Conservation (phyloP, 106 monocot genomes). For the Acanthochlamys bracteata region DNA sequence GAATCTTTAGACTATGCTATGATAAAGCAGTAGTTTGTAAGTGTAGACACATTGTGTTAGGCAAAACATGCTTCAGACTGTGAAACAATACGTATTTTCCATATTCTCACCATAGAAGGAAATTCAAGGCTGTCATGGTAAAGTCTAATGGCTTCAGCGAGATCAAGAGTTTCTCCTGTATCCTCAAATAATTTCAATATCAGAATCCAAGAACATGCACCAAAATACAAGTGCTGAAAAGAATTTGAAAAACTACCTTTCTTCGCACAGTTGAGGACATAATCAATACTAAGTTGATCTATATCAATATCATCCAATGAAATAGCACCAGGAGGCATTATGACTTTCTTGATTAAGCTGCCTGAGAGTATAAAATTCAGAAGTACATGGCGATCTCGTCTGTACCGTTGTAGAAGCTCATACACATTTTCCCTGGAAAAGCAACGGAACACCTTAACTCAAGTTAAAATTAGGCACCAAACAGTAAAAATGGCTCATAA, state of each 20-base stretch:
- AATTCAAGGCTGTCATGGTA: conserved; percentile 92
- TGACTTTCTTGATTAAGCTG: conserved; percentile 91
- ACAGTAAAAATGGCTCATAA: too few species aligned
- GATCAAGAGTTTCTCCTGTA: conserved; percentile 84
- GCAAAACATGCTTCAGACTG: too few species aligned
- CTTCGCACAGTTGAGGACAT: conserved; percentile 87
- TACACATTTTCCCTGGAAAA: conserved; percentile 58
- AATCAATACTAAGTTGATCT: conserved; percentile 88
- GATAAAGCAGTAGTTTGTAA: too few species aligned
- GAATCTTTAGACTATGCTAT: too few species aligned
- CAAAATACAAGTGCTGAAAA: conserved; percentile 3
- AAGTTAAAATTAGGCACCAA: too few species aligned
- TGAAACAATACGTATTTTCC: too few species aligned
- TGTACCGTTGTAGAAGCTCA: conserved; percentile 77
- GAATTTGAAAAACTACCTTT: conserved; percentile 43
- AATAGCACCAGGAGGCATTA: conserved; percentile 85
- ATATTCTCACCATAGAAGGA: conserved; percentile 55
- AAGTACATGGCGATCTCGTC: conserved; percentile 76
- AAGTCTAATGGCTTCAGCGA: conserved; percentile 77
- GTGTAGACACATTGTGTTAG: too few species aligned
- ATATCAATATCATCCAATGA: conserved; percentile 82
- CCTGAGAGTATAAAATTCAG: conserved; percentile 85
- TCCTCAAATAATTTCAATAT: conserved; percentile 3
- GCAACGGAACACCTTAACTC: too few species aligned
- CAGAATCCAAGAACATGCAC: background rate